Evolutionary conservation across 2,329 filamentous ascomycete species (phyloP).

Genomic region (Neopestalotiopsis sp.): DNA sequence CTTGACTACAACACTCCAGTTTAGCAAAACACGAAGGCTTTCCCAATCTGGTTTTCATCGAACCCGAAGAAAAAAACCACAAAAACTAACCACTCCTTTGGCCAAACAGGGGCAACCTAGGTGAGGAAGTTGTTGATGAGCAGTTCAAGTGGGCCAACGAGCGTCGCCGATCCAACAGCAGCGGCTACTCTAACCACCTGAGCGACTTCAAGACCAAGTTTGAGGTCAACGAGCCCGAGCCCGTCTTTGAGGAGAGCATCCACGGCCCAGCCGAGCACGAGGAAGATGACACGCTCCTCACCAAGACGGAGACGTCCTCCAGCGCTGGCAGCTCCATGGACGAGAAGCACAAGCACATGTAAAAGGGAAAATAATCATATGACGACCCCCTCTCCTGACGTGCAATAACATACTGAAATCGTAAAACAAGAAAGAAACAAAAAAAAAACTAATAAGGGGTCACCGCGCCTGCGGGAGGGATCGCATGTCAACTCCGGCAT

Average conservation of each 20-base stretch:
- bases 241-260: conserved; percentile 87
- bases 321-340: conserved; percentile 64
- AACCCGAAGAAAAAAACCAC: too few relatives aligned
- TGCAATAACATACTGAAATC: background rate
- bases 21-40: too few relatives aligned
- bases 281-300: conserved; percentile 59
- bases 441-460: too few relatives aligned
- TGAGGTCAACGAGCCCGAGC: conserved; percentile 86
- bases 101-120: conserved; percentile 74
- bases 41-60: too few relatives aligned
- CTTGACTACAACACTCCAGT: too few relatives aligned
- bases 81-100: conserved; percentile 21
- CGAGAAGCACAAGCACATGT: conserved; percentile 42
- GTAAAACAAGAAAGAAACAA: too few relatives aligned
- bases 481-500: background rate
- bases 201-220: conserved; percentile 96
- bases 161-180: conserved; percentile 92
- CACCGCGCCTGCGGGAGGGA: background rate
- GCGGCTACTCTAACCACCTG: conserved; percentile 71
- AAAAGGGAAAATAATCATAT: background rate
- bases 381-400: background rate
- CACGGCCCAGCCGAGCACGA: conserved; percentile 68
- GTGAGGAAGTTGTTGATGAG: conserved; percentile 84
- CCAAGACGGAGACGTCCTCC: conserved; percentile 65
- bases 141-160: conserved; percentile 84